Percentiles rank a stretch among this genome's conserved stretches.
Conservation (phyloP, 768 basidiomycete genomes). For the Plicaturopsis crispa region DNA sequence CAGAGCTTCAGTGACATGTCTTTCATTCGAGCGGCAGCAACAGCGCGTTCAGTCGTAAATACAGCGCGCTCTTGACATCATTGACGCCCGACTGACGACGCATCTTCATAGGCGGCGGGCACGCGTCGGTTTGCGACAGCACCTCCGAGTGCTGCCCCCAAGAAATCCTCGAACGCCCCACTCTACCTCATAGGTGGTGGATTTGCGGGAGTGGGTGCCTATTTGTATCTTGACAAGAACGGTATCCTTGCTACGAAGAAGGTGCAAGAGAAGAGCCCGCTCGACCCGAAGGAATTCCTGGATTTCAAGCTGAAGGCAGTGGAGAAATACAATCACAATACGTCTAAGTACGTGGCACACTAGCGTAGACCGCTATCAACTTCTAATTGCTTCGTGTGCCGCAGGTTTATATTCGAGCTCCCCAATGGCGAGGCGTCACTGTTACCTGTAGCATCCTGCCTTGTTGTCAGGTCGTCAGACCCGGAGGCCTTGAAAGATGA, state of each 20-base stretch:
- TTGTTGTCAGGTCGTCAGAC: slow-evolving; percentile 71
- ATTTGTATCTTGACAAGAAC: slow-evolving; percentile 31
- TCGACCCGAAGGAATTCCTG: slow-evolving; percentile 68
- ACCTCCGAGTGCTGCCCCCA: slow-evolving; percentile 27
- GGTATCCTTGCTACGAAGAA: slow-evolving; percentile 22
- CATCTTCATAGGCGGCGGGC: slow-evolving; percentile 23
- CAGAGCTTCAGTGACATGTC: too few species aligned
- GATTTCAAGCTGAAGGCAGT: slow-evolving; percentile 80
- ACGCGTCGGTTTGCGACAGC: slow-evolving; percentile 42
- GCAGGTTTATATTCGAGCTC: slow-evolving; percentile 76
- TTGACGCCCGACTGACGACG: too few species aligned
- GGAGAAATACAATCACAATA: slow-evolving; percentile 91
- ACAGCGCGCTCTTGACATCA: too few species aligned
- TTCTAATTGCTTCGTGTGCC: not conserved
- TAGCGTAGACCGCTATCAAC: slow-evolving; percentile 1
- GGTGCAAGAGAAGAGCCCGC: slow-evolving; percentile 55
- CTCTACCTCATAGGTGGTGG: slow-evolving; percentile 42
- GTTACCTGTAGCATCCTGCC: slow-evolving; percentile 70
- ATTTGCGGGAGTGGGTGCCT: slow-evolving; percentile 32
- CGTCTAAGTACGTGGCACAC: slow-evolving; percentile 62
- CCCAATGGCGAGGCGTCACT: slow-evolving; percentile 73
- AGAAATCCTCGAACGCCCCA: slow-evolving; percentile 42
- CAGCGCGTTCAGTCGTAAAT: too few species aligned
- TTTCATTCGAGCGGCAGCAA: too few species aligned
- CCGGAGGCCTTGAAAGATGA: slow-evolving; percentile 54